Percentiles rank a stretch among this genome's conserved stretches.
Evolutionary conservation across 768 basidiomycete genomes (phyloP).

Genomic region (Cystofilobasidium ferigula): DNA sequence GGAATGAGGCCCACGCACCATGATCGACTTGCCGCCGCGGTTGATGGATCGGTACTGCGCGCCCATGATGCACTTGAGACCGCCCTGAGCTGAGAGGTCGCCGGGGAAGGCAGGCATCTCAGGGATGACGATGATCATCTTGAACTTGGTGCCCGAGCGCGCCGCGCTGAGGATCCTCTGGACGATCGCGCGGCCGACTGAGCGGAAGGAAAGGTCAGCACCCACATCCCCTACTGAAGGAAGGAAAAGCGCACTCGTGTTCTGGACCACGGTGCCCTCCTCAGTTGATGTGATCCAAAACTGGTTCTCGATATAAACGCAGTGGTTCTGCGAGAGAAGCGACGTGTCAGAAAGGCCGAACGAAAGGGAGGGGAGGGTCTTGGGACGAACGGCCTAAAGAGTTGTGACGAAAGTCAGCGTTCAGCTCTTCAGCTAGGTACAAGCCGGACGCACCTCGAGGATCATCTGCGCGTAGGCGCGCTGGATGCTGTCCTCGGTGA

Average conservation of each 20-base stretch:
- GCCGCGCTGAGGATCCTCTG: slow-evolving; percentile 79
- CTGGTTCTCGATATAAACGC: slow-evolving; percentile 69
- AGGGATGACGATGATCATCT: slow-evolving; percentile 78
- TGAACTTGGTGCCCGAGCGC: slow-evolving; percentile 58
- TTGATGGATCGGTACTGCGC: slow-evolving; percentile 62
- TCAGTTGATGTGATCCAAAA: slow-evolving; percentile 24
- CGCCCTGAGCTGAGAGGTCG: slow-evolving; percentile 54
- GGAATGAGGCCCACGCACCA: slow-evolving; percentile 34
- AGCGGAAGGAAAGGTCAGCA: not conserved
- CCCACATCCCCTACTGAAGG: not conserved
- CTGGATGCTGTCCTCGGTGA: slow-evolving; percentile 50
- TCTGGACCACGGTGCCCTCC: not conserved
- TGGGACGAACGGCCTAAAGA: not conserved
- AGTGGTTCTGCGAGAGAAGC: slow-evolving; percentile 46
- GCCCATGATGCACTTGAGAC: slow-evolving; percentile 61
- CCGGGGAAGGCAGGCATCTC: slow-evolving; percentile 87
- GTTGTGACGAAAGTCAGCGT: not conserved
- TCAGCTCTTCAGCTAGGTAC: not conserved
- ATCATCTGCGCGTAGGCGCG: slow-evolving; percentile 64
- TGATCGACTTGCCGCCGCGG: slow-evolving; percentile 74
- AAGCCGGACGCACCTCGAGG: slow-evolving; percentile 46
- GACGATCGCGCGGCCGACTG: slow-evolving; percentile 63
- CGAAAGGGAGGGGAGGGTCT: not conserved
- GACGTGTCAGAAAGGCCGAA: not conserved
- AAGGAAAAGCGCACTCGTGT: not conserved